Evolutionary conservation across 2,329 filamentous ascomycete species (phyloP).

Genomic region (Colletotrichum destructivum): DNA sequence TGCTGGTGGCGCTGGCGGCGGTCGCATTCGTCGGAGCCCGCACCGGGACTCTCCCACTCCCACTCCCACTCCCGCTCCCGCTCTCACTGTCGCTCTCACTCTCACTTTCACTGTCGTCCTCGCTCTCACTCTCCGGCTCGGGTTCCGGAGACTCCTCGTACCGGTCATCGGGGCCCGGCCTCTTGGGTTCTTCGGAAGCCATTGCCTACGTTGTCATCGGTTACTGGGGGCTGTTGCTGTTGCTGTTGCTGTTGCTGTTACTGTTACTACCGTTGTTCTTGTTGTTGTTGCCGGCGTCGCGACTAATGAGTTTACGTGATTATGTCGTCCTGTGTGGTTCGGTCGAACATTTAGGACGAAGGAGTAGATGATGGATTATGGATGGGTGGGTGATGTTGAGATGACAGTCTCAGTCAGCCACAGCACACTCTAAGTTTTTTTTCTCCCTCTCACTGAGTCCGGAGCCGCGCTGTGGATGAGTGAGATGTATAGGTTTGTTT

Average conservation of each 20-base stretch:
- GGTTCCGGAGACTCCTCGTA: neutral
- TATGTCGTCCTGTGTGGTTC: neutral
- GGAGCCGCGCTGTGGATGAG: constrained; percentile 3
- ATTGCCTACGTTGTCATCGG: neutral
- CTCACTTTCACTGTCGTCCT: no score
- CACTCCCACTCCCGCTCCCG: no score
- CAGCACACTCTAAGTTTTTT: no score
- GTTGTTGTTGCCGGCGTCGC: neutral
- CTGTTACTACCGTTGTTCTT: neutral
- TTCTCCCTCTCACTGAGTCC: no score
- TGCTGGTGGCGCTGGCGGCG: constrained; percentile 19
- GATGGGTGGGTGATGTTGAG: neutral
- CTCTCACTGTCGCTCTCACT: no score
- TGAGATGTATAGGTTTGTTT: constrained; percentile 15
- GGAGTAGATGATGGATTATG: no score
- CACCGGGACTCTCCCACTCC: neutral
- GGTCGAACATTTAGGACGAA: constrained; percentile 1
- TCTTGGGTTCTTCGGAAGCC: constrained; percentile 27
- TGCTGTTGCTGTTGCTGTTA: neutral
- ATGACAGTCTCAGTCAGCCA: neutral
- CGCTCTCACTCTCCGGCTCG: neutral
- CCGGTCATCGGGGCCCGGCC: constrained; percentile 19
- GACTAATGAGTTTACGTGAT: neutral
- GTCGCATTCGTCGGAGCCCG: constrained; percentile 18
- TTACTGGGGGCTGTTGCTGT: neutral